phyloP scores from a whole-genome alignment of 2,329 filamentous ascomycete genomes.

The Tolypocladium capitatum region DNA sequence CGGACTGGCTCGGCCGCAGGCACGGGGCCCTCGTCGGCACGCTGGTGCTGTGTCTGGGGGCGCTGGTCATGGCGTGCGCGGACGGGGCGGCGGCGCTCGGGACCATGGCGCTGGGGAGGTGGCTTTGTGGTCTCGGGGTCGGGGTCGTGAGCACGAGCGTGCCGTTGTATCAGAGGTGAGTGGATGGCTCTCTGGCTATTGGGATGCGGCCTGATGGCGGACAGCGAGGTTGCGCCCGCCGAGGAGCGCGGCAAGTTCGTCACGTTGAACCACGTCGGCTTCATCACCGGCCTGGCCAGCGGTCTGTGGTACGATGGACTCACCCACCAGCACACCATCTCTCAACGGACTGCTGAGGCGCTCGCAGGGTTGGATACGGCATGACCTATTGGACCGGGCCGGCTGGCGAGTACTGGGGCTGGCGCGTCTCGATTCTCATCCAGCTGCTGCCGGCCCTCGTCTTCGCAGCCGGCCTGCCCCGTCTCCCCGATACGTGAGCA shows the following conservation, averaged over 20 bases:
- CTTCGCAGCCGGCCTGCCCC: conserved; percentile 36
- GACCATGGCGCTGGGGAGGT: conserved; percentile 37
- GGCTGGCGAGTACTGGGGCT: conserved; percentile 31
- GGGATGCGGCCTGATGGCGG: too few species aligned
- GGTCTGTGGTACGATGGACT: conserved; percentile 34
- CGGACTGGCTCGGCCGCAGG: conserved; percentile 37
- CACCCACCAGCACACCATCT: too few species aligned
- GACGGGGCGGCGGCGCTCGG: conserved; percentile 24
- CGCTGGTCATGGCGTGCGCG: conserved; percentile 32
- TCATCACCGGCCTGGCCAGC: conserved; percentile 37
- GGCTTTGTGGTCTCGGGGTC: conserved; percentile 38
- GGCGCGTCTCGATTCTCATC: conserved; percentile 38
- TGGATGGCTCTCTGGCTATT: too few species aligned
- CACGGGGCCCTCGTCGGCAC: conserved; percentile 36
- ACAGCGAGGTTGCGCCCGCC: conserved; percentile 40
- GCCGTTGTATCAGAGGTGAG: conserved; percentile 35
- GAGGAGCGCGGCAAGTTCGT: conserved; percentile 40
- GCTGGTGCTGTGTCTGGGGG: conserved; percentile 32
- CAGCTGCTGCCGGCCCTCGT: conserved; percentile 37
- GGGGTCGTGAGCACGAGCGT: conserved; percentile 43
- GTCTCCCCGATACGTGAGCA: conserved; percentile 39
- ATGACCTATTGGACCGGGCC: conserved; percentile 37
- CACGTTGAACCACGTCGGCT: conserved; percentile 45
- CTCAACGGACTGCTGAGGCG: neutral
- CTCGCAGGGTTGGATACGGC: conserved; percentile 40